Conservation (phyloP, 140 eudicot species). For the Flaveria floridana region DNA sequence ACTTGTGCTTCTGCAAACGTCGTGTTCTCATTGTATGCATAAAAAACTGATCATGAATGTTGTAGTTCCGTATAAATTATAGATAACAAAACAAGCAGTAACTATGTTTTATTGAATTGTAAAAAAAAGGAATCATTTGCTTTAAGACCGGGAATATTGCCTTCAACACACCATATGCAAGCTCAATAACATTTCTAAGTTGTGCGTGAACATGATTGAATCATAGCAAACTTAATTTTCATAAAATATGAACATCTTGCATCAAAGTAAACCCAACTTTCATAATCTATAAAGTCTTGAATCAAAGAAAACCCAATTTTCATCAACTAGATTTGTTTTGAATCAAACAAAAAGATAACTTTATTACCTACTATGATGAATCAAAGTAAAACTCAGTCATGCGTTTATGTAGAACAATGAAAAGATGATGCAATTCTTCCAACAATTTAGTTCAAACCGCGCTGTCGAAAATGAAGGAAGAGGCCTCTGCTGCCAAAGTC, state of each 20-base stretch:
- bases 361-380: too few relatives aligned
- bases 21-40: background rate
- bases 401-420: too few relatives aligned
- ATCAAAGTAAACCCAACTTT: too few relatives aligned
- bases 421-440: background rate
- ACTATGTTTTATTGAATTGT: background rate
- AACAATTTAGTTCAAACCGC: background rate
- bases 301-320: too few relatives aligned
- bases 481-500: background rate
- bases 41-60: background rate
- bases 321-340: too few relatives aligned
- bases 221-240: background rate
- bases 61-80: background rate
- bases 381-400: too few relatives aligned
- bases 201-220: background rate
- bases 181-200: background rate
- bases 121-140: background rate
- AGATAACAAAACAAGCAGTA: background rate
- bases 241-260: too few relatives aligned
- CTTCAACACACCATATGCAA: background rate
- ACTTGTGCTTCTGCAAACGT: background rate
- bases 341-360: too few relatives aligned
- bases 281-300: too few relatives aligned
- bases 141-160: background rate
- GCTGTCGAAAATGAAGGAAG: background rate